A percentile compares a stretch with the other conserved stretches of the same genome.
Evolutionary conservation across 345 rosid species (phyloP).

Genomic region (Diplotaxis tenuifolia): DNA sequence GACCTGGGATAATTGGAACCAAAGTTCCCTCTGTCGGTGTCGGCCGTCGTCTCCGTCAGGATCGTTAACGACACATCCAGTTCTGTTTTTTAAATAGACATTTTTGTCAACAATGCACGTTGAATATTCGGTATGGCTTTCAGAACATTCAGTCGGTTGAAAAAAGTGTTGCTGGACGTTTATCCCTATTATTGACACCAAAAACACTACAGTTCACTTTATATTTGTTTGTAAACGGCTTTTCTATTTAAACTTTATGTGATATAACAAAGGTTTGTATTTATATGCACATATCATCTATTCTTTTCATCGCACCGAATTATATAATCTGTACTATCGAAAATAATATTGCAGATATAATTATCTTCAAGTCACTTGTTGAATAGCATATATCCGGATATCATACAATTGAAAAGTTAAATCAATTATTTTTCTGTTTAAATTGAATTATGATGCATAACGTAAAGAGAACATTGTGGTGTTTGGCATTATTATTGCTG

Average conservation of each 20-base stretch:
- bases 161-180: conserved; percentile 14
- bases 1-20: conserved; percentile 14
- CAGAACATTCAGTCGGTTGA: background rate
- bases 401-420: conserved; percentile 15
- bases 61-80: conserved; percentile 25
- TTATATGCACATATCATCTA: background rate
- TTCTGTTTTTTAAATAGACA: background rate
- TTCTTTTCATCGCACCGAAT: background rate
- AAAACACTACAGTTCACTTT: background rate
- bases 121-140: background rate
- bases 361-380: conserved; percentile 5
- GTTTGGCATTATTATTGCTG: conserved; percentile 12
- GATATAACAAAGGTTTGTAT: background rate
- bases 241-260: background rate
- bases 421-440: background rate
- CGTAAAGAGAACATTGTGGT: conserved; percentile 4
- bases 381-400: background rate
- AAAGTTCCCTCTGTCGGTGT: conserved; percentile 23
- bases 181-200: background rate
- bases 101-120: background rate
- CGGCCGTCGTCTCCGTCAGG: conserved; percentile 16
- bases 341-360: background rate
- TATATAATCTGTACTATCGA: background rate
- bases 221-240: background rate
- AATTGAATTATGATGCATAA: background rate